These are phyloP conservation scores for Mycothermus thermophilus DNA, from an alignment of 495 filamentous ascomycete genomes.

Conservation along the genomic window DNA sequence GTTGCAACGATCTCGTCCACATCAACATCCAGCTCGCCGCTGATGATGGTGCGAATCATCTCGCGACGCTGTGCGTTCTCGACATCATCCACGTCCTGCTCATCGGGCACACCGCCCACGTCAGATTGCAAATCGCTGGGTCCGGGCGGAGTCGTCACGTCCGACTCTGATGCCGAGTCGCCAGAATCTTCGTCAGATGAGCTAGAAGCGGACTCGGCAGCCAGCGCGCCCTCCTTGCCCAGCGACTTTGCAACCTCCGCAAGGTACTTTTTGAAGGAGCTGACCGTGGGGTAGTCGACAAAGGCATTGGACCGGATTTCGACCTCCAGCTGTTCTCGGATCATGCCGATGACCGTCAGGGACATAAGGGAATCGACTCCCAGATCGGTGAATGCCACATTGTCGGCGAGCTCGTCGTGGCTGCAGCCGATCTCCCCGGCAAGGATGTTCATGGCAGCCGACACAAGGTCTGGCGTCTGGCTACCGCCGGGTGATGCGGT, in stretches of 20 bases:
- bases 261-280: constrained; percentile 46
- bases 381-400: constrained; percentile 39
- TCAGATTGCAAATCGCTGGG: too few relatives aligned
- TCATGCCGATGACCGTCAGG: constrained; percentile 37
- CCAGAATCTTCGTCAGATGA: constrained; percentile 29
- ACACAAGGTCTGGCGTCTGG: constrained; percentile 28
- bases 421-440: constrained; percentile 53
- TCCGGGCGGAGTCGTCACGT: constrained; percentile 36
- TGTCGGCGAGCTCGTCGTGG: constrained; percentile 44
- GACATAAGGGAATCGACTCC: constrained; percentile 51
- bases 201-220: constrained; percentile 16
- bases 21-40: constrained; percentile 54
- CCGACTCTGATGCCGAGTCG: constrained; percentile 31
- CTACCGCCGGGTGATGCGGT: constrained; percentile 29
- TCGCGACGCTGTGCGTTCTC: constrained; percentile 32
- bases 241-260: constrained; percentile 31
- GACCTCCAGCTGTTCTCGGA: constrained; percentile 44
- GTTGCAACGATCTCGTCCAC: constrained; percentile 45
- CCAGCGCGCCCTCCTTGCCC: constrained; percentile 16
- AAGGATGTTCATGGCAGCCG: constrained; percentile 46
- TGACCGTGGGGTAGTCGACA: constrained; percentile 40
- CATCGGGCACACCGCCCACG: too few relatives aligned
- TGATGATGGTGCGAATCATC: constrained; percentile 44
- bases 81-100: constrained; percentile 25
- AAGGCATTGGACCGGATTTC: constrained; percentile 41